Evolutionary conservation across 2,329 filamentous ascomycete genomes (phyloP).

Genomic region (Apiospora phragmitis): DNA sequence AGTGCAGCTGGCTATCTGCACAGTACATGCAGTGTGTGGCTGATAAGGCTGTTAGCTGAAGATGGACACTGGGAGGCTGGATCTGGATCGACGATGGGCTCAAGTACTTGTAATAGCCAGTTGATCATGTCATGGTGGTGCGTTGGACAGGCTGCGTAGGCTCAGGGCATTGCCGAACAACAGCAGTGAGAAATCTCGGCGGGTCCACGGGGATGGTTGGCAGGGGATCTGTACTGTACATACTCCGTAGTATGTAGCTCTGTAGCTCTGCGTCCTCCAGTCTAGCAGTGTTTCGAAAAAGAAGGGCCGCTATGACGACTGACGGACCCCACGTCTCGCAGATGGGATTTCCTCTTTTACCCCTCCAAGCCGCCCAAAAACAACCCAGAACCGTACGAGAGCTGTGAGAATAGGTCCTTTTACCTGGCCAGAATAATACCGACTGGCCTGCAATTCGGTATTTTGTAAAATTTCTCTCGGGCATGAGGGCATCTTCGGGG

Average conservation of each 20-base stretch:
- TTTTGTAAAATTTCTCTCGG: not conserved
- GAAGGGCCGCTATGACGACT: slow-evolving; percentile 8
- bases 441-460: not conserved
- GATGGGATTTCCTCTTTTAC: slow-evolving; percentile 6
- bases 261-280: not conserved
- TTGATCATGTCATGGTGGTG: slow-evolving; percentile 2
- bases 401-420: not conserved
- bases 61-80: not conserved
- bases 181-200: not conserved
- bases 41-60: slow-evolving; percentile 3
- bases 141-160: not conserved
- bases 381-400: slow-evolving; percentile 5
- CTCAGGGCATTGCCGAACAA: not conserved
- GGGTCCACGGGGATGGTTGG: not conserved
- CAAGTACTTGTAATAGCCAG: slow-evolving; percentile 1
- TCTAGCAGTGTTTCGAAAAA: not conserved
- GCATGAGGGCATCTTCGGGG: not conserved
- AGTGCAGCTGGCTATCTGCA: not conserved
- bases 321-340: not conserved
- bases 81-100: slow-evolving; percentile 8
- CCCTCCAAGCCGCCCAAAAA: slow-evolving; percentile 4
- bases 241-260: too few species aligned
- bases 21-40: not conserved
- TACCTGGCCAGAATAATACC: not conserved
- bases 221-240: too few species aligned